phyloP scores from a whole-genome alignment of 2,329 filamentous ascomycete genomes.

The Calonectria crousiana region DNA sequence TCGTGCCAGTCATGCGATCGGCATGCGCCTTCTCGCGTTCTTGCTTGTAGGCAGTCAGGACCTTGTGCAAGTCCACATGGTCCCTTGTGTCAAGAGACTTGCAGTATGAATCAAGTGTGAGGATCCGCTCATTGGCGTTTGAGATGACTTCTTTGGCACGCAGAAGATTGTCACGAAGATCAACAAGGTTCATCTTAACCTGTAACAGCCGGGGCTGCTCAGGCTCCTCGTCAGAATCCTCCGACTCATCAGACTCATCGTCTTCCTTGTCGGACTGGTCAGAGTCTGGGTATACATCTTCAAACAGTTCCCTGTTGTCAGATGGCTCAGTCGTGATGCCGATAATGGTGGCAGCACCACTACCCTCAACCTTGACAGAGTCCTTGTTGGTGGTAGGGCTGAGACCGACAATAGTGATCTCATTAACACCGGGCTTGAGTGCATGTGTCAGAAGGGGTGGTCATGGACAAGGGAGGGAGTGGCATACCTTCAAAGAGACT shows the following conservation, averaged over 20 bases:
- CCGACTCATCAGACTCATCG: constrained; percentile 9
- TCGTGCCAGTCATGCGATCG: constrained; percentile 53
- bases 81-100: constrained; percentile 51
- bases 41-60: constrained; percentile 55
- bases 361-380: constrained; percentile 72
- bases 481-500: constrained; percentile 51
- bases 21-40: constrained; percentile 57
- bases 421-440: constrained; percentile 64
- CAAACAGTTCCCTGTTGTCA: constrained; percentile 65
- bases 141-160: constrained; percentile 36
- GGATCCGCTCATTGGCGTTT: constrained; percentile 51
- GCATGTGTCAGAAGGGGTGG: background rate
- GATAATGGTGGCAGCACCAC: constrained; percentile 66
- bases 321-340: constrained; percentile 73
- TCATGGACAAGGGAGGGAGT: background rate
- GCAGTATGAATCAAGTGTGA: constrained; percentile 56
- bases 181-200: constrained; percentile 47
- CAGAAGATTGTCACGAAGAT: constrained; percentile 41
- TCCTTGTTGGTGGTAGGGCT: constrained; percentile 68
- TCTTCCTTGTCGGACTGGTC: constrained; percentile 40
- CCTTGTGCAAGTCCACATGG: constrained; percentile 49
- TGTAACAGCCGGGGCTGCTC: constrained; percentile 40
- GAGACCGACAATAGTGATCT: constrained; percentile 68
- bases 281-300: constrained; percentile 62
- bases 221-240: constrained; percentile 38